phyloP scores from a whole-genome alignment of 176 grass and related monocot genomes.

The Zea luxurians region DNA sequence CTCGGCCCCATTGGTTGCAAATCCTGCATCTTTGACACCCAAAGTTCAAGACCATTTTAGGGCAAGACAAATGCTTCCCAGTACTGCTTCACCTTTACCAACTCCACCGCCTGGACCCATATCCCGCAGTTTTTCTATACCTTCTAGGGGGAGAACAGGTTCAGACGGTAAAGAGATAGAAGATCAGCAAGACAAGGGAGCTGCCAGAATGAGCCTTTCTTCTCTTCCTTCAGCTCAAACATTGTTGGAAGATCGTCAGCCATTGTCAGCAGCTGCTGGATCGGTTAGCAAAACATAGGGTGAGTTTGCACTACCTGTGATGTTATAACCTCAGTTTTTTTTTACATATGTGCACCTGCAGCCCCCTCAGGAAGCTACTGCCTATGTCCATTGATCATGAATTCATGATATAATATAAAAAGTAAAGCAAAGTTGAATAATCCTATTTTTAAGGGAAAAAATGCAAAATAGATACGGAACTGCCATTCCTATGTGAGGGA shows the following conservation, averaged over 20 bases:
- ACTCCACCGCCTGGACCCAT: conserved; percentile 73
- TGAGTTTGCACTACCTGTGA: conserved; percentile 18
- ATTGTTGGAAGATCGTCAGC: conserved; percentile 44
- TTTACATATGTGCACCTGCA: neutral
- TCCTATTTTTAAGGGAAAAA: neutral
- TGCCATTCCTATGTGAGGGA: neutral
- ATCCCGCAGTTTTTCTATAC: conserved; percentile 93
- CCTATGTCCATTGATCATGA: neutral
- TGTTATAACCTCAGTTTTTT: too few relatives aligned
- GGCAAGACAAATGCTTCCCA: conserved; percentile 46
- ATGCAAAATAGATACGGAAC: neutral
- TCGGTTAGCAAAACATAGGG: conserved; percentile 42
- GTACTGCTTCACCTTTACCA: conserved; percentile 84
- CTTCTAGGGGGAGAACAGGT: conserved; percentile 47
- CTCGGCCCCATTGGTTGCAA: conserved; percentile 79
- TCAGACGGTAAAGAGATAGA: conserved; percentile 24
- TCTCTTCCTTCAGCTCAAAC: conserved; percentile 64
- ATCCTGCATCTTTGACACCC: conserved; percentile 67
- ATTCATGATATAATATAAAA: neutral
- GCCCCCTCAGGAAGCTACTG: neutral
- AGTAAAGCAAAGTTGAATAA: neutral
- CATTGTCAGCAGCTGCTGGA: conserved; percentile 44
- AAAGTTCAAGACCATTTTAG: conserved; percentile 50
- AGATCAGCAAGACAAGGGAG: conserved; percentile 45
- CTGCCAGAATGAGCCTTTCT: conserved; percentile 54